Conservation (phyloP, 345 rosid genomes). For the Passiflora organensis region DNA sequence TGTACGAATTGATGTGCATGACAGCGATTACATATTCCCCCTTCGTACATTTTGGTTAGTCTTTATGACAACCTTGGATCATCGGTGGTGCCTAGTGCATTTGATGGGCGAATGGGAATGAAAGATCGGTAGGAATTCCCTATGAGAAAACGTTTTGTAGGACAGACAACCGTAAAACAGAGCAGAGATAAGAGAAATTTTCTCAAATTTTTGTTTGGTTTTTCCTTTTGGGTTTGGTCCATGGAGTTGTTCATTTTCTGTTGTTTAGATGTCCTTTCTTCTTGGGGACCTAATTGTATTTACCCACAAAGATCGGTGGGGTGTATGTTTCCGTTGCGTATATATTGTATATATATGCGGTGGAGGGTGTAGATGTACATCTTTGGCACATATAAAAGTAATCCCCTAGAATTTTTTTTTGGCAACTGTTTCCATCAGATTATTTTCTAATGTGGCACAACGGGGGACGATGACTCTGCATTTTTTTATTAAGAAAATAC, state of each 20-base stretch:
- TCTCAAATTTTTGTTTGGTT: slow-evolving; percentile 8
- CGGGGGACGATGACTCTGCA: too few species aligned
- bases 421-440: background rate
- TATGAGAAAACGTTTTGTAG: slow-evolving; percentile 24
- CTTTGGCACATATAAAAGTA: slow-evolving; percentile 22
- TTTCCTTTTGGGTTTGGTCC: too few species aligned
- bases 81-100: too few species aligned
- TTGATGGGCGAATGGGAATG: slow-evolving; percentile 14
- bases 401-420: slow-evolving; percentile 19
- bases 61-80: too few species aligned
- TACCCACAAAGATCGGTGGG: slow-evolving; percentile 14
- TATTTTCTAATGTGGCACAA: too few species aligned
- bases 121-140: slow-evolving; percentile 23
- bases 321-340: slow-evolving; percentile 5
- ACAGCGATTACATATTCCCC: too few species aligned
- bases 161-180: slow-evolving; percentile 12
- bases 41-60: too few species aligned
- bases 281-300: slow-evolving; percentile 5
- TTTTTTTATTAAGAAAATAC: too few species aligned
- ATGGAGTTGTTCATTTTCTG: too few species aligned
- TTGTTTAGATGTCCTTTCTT: background rate
- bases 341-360: too few species aligned
- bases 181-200: background rate
- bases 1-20: too few species aligned
- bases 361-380: slow-evolving; percentile 26